Evolutionary conservation across 2,329 filamentous ascomycete species (phyloP).

Genomic region (Fusarium beomiforme): DNA sequence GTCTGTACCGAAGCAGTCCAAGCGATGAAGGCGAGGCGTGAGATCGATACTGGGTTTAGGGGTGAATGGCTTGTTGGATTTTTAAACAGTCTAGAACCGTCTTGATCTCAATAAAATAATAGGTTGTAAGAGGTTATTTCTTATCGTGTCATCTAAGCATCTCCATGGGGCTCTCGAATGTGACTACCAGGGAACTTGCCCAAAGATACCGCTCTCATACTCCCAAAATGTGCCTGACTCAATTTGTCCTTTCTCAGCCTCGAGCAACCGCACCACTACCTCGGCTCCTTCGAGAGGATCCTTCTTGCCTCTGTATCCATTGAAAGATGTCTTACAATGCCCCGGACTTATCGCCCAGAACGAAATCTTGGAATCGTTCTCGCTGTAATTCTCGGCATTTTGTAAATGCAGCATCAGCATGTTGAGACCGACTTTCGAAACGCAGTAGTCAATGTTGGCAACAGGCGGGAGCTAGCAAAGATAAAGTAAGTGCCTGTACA

Average conservation of each 20-base stretch:
- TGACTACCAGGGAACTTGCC: constrained; percentile 2
- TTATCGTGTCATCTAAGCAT: no score
- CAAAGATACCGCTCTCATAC: neutral
- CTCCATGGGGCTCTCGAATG: rapidly evolving
- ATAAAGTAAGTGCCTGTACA: neutral
- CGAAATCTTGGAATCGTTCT: neutral
- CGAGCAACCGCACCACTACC: neutral
- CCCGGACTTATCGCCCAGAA: constrained; percentile 13
- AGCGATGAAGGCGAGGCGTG: neutral
- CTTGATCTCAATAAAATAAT: neutral
- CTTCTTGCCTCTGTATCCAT: neutral
- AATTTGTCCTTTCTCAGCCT: neutral
- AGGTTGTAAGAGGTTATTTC: no score
- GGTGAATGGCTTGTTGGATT: neutral
- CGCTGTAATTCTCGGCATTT: neutral
- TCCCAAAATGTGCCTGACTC: constrained; percentile 12
- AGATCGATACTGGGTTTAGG: neutral
- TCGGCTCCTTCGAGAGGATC: neutral
- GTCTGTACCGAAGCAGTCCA: neutral
- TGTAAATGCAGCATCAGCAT: constrained; percentile 11
- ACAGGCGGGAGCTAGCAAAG: neutral
- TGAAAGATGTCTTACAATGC: constrained; percentile 13
- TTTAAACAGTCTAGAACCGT: neutral
- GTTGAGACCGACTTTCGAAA: constrained; percentile 5
- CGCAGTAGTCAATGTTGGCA: constrained; percentile 9